Evolutionary conservation across 805 yeast genomes (phyloP).

Genomic region (Hanseniaspora nectarophila): DNA sequence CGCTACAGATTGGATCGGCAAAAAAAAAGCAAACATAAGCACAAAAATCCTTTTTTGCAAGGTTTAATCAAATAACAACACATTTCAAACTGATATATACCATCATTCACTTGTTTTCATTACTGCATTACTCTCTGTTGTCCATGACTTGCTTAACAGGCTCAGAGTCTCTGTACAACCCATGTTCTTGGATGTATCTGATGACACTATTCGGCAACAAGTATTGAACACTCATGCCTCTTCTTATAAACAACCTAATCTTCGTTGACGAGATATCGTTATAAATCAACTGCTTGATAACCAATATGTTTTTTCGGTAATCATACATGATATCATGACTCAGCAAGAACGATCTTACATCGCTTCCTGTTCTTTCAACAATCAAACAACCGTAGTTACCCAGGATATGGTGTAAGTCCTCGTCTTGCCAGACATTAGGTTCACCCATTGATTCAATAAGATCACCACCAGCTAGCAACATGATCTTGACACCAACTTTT

Average conservation of each 20-base stretch:
- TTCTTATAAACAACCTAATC: conserved; percentile 77
- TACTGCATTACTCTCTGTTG: conserved; percentile 27
- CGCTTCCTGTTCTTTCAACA: conserved; percentile 93
- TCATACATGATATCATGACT: conserved; percentile 96
- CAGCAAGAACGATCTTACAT: conserved; percentile 80
- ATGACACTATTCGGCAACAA: conserved; percentile 87
- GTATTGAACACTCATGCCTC: conserved; percentile 96
- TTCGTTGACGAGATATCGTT: conserved; percentile 94
- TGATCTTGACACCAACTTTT: conserved; percentile 74
- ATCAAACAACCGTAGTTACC: conserved; percentile 94
- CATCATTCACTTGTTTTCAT: not conserved
- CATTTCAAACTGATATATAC: no score
- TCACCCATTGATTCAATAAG: conserved; percentile 98
- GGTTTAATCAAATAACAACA: no score
- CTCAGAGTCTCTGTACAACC: conserved; percentile 69
- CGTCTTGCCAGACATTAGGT: conserved; percentile 98
- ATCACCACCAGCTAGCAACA: conserved; percentile 97
- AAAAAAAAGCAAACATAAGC: no score
- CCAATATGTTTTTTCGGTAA: conserved; percentile 83
- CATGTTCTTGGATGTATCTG: conserved; percentile 86
- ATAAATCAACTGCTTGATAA: conserved; percentile 89
- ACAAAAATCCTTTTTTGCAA: no score
- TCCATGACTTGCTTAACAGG: conserved; percentile 81
- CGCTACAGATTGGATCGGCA: no score
- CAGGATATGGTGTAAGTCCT: conserved; percentile 83